A percentile compares a stretch with the other conserved stretches of the same genome.
These are phyloP conservation scores for Hypholoma sublateritium DNA, from an alignment of 768 basidiomycete genomes.

Conservation along the genomic window DNA sequence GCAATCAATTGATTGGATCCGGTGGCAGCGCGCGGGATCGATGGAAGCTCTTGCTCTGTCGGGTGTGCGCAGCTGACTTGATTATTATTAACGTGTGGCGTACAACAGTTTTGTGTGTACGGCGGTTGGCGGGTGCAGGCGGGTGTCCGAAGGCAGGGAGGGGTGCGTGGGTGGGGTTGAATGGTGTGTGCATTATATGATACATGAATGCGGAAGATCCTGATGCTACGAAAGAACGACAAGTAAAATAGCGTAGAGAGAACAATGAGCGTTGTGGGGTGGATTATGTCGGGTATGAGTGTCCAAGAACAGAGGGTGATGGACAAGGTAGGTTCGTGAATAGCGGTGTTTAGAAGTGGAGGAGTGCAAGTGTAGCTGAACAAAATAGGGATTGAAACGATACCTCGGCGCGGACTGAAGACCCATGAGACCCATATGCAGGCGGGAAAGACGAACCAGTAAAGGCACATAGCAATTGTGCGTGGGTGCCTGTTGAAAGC, in stretches of 20 bases:
- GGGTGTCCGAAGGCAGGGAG: background rate
- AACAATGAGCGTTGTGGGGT: background rate
- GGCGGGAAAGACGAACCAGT: no score
- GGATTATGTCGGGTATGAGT: background rate
- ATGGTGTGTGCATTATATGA: constrained; percentile 9
- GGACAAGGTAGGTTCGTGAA: background rate
- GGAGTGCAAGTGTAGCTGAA: background rate
- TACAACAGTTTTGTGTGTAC: background rate
- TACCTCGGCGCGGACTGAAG: background rate
- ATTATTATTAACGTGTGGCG: constrained; percentile 2
- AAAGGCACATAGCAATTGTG: no score
- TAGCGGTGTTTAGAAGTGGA: background rate
- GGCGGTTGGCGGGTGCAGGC: background rate
- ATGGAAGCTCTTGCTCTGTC: background rate
- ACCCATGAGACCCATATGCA: no score
- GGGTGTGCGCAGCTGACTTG: background rate
- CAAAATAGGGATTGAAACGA: background rate
- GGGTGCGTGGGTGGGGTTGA: background rate
- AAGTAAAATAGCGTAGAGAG: background rate
- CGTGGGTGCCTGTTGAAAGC: background rate
- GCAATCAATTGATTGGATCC: background rate
- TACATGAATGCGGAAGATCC: constrained; percentile 9
- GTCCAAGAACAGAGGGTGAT: background rate
- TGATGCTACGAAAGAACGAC: constrained; percentile 8
- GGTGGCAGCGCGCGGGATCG: background rate